Evolutionary conservation across 2,329 filamentous ascomycete species (phyloP).

Genomic region (Biscogniauxia sp.): DNA sequence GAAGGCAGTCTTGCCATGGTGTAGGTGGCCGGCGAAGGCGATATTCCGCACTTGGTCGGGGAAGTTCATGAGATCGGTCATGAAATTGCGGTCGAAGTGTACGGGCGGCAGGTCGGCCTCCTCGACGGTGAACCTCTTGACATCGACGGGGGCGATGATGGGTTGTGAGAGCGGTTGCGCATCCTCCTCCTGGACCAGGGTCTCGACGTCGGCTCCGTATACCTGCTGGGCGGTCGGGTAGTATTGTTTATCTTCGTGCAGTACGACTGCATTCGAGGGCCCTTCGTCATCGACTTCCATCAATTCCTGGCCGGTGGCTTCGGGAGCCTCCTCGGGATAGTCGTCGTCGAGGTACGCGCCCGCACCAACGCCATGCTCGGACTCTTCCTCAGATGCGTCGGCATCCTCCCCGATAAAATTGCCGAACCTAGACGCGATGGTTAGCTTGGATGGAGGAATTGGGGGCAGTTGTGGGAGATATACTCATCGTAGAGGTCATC

Average conservation of each 20-base stretch:
- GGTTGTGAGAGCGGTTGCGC: constrained; percentile 88
- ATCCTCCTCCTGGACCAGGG: constrained; percentile 94
- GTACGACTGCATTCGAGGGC: constrained; percentile 92
- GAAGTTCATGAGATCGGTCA: constrained; percentile 95
- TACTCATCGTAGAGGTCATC: constrained; percentile 98
- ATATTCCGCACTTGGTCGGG: constrained; percentile 93
- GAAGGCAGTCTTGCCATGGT: constrained; percentile 96
- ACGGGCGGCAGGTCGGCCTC: constrained; percentile 88
- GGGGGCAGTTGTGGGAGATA: constrained; percentile 15
- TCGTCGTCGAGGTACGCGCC: constrained; percentile 82
- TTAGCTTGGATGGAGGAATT: constrained; percentile 13
- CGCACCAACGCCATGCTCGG: constrained; percentile 70
- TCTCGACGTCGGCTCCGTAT: constrained; percentile 92
- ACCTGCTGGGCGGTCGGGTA: constrained; percentile 97
- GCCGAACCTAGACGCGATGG: constrained; percentile 66
- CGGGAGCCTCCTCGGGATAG: constrained; percentile 63
- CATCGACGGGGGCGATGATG: constrained; percentile 87
- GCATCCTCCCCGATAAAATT: constrained; percentile 96
- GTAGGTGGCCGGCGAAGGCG: constrained; percentile 85
- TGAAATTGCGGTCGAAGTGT: constrained; percentile 83
- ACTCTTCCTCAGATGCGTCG: constrained; percentile 81
- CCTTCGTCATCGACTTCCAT: constrained; percentile 94
- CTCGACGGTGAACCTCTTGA: constrained; percentile 95
- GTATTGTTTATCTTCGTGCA: constrained; percentile 99
- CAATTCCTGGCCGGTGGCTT: constrained; percentile 71